Evolutionary conservation across 495 filamentous ascomycete species (phyloP), one percentile per base, ranked within the genome.

Genomic region (Arthonia radiata): DNA sequence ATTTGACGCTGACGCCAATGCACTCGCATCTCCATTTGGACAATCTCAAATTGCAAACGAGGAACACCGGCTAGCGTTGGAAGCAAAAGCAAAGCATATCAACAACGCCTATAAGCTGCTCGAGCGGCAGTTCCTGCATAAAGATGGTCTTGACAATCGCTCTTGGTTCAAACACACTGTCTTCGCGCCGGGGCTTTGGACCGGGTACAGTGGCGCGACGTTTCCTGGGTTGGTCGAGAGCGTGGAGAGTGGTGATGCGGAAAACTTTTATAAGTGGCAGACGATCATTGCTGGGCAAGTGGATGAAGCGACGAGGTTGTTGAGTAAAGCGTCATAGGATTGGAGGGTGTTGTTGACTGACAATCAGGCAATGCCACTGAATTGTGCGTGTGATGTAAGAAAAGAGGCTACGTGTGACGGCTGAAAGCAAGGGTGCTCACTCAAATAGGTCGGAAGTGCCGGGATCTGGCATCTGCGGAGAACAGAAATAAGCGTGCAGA

Each of bases 121-220:
- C 15, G 67, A 72, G 33, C 49, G 64, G 5, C 43, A 58, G n/a
- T 71, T 72, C 42, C 33, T 72, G 33, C 59, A 69, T 34, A 32
- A 49, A 24, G 40, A 48, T 1, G 67, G 67, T 11, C 42, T 72
- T 18, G 67, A 71, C 33, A 56, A 57, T 4, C 50, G 67, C 26
- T 43, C 36, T 19, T 70, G 66, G 64, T 72, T 62, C 48, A 72
- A 72, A 42, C 67, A 71, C 30, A 58, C 70, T n/a, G 64, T 72
- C 15, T 72, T 71, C 43, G 68, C 66, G 4, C 64, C 68, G n/a
- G 68, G 80, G 1, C 38, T 79, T 22, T 92, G 79, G 79, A 89
- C 78, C 0, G 80, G 80, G 4, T 92, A 92, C 47, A 53, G 78
- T 0, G 80, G 79, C 2, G 73, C 61, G 18, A 71, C 64, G 7